Conservation (phyloP, 768 basidiomycete genomes). For the Amanita molliuscula region DNA sequence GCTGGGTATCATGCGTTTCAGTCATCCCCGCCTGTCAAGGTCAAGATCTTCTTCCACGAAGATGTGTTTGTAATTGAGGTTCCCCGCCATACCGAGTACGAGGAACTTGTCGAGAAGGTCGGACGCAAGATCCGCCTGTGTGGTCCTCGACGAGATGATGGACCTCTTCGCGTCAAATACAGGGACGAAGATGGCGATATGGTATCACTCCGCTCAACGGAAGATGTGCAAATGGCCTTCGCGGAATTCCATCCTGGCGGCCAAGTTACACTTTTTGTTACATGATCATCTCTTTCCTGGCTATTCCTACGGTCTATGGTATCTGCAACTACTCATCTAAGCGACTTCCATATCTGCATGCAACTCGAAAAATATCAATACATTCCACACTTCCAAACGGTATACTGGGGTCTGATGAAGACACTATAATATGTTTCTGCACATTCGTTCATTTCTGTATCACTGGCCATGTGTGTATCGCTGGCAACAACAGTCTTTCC, state of each 20-base stretch:
- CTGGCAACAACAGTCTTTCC: conserved; percentile 7
- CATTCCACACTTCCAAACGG: neutral
- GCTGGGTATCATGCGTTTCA: conserved; percentile 7
- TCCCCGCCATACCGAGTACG: conserved; percentile 66
- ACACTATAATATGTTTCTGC: conserved; percentile 5
- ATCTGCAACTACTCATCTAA: conserved; percentile 1
- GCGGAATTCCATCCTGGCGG: conserved; percentile 72
- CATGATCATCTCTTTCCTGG: conserved; percentile 27
- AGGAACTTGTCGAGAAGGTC: conserved; percentile 81
- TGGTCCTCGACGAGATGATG: conserved; percentile 69
- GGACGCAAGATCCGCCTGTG: conserved; percentile 89
- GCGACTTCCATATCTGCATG: conserved; percentile 4
- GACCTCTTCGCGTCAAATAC: conserved; percentile 81
- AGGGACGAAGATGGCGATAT: conserved; percentile 89
- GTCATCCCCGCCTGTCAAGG: conserved; percentile 51
- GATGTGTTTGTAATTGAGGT: conserved; percentile 95
- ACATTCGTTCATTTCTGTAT: conserved; percentile 10
- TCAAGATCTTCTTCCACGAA: conserved; percentile 92
- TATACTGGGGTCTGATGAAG: conserved; percentile 1
- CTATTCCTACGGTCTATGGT: conserved; percentile 4
- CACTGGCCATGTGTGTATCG: conserved; percentile 9
- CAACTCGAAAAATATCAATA: neutral
- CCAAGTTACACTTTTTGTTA: conserved; percentile 75
- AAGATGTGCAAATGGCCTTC: conserved; percentile 92
- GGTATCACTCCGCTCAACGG: conserved; percentile 80